Conservation (phyloP, 345 rosid species). For the Brassica carinata region DNA sequence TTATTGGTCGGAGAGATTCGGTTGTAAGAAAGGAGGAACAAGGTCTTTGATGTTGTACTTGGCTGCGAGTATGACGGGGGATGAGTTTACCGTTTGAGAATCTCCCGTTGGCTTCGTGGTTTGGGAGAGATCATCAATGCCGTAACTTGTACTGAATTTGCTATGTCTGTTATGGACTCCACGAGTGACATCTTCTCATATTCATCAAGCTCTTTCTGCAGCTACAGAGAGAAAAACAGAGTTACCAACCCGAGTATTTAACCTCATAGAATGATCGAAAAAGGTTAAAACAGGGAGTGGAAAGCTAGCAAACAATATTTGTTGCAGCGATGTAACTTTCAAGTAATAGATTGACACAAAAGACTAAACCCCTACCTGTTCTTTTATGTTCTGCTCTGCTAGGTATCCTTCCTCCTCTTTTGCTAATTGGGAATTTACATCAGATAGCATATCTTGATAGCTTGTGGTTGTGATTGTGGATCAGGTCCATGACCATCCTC, state of each 20-base stretch:
- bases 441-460: slow-evolving; percentile 46
- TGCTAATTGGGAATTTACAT: slow-evolving; percentile 45
- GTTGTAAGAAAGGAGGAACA: too few species aligned
- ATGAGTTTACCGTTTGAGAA: too few species aligned
- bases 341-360: not conserved
- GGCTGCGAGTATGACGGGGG: too few species aligned
- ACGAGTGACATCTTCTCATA: slow-evolving; percentile 64
- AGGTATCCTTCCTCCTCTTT: slow-evolving; percentile 57
- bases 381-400: slow-evolving; percentile 52
- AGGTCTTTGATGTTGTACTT: too few species aligned
- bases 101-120: too few species aligned
- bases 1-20: too few species aligned
- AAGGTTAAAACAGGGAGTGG: not conserved
- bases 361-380: slow-evolving; percentile 48
- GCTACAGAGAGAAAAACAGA: slow-evolving; percentile 42
- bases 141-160: slow-evolving; percentile 40
- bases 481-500: slow-evolving; percentile 37
- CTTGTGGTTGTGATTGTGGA: slow-evolving; percentile 8
- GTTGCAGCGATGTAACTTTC: not conserved
- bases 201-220: slow-evolving; percentile 58
- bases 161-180: slow-evolving; percentile 54
- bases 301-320: slow-evolving; percentile 11
- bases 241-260: slow-evolving; percentile 8
- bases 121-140: too few species aligned
- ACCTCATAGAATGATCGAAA: not conserved